Base-by-base conservation (phyloP, 352 stramenopile species). In the Phytophthora gonapodyides region DNA sequence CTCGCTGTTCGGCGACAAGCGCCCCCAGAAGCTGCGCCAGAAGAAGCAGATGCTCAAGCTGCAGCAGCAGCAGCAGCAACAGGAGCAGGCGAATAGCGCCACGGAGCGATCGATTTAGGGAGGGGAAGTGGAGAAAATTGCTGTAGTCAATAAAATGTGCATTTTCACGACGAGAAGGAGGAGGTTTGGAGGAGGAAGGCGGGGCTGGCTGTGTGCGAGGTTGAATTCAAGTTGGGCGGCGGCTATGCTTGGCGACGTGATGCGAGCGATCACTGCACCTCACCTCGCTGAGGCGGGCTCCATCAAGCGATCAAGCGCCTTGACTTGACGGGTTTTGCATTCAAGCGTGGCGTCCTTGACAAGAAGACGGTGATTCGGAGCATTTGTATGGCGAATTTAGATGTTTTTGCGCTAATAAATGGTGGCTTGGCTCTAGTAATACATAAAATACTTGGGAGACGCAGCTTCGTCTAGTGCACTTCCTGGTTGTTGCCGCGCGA, bases 1-100 rank as follows among this genome's bases (percentile, higher is more conserved):
- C 16, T 89, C 82, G 30, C 66, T 89, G 36, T 92, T 89, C 42
- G 82, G 82, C 24, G 82, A 92, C 67, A 92, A 92, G 61, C 78
- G 80, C 2, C 82, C 82, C 17, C 80, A 92, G 60, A 87, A 84
- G 43, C 62, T 88, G 53, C 74, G 78, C 19, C 75, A 85, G 51
- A 83, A 83, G 69, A 87, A 87, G 65, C 73, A 87, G 49, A 67
- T 84, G 70, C 65, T 78, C 12, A 87, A 87, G 52, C 42, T 84
- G 34, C 77, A 87, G 57, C 75, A 82, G 56, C 69, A 81, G 17
- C 64, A 77, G 43, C 27, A 66, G 37, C 38, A 67, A 37, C 40
- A 77, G 37, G 16, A 44, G 49, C 60, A 70, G 38, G 44, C 61
- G 37, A 55, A 49, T 58, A 60, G 40, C n/a, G 33, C 50, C 37